Percentiles rank a stretch among this genome's conserved stretches.
phyloP scores from a whole-genome alignment of 352 stramenopile genomes.

The Phytophthora tubulina region DNA sequence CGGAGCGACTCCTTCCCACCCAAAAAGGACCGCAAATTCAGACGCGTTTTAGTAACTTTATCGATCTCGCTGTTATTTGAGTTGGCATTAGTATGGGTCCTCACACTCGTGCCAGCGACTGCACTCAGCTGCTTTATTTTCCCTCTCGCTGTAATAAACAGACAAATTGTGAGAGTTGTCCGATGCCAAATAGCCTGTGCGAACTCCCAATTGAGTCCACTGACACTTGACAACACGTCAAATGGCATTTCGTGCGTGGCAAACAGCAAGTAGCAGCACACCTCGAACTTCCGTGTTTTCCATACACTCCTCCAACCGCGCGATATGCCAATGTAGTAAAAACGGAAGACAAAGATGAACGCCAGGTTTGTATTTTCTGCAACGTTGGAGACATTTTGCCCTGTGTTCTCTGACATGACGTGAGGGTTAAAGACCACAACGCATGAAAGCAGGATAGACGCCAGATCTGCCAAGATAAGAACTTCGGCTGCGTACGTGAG shows the following conservation, averaged over 20 bases:
- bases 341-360: constrained; percentile 52
- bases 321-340: constrained; percentile 46
- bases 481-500: constrained; percentile 43
- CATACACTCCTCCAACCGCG: constrained; percentile 36
- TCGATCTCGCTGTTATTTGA: constrained; percentile 13
- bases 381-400: constrained; percentile 26
- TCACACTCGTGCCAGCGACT: background rate
- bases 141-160: constrained; percentile 38
- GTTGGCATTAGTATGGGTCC: background rate
- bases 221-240: constrained; percentile 27
- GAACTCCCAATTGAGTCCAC: constrained; percentile 50
- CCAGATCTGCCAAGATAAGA: constrained; percentile 30
- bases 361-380: constrained; percentile 34
- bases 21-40: background rate
- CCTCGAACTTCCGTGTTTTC: constrained; percentile 36
- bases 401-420: constrained; percentile 3
- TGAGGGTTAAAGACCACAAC: constrained; percentile 5
- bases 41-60: background rate
- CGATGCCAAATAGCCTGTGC: constrained; percentile 53
- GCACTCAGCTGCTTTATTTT: constrained; percentile 26
- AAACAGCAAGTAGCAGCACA: constrained; percentile 48
- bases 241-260: constrained; percentile 56
- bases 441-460: constrained; percentile 29
- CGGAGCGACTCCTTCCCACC: background rate
- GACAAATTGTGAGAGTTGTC: constrained; percentile 44